These are phyloP conservation scores for Fragaria ananassa DNA, from an alignment of 306 rosid genomes.

Conservation along the genomic window DNA sequence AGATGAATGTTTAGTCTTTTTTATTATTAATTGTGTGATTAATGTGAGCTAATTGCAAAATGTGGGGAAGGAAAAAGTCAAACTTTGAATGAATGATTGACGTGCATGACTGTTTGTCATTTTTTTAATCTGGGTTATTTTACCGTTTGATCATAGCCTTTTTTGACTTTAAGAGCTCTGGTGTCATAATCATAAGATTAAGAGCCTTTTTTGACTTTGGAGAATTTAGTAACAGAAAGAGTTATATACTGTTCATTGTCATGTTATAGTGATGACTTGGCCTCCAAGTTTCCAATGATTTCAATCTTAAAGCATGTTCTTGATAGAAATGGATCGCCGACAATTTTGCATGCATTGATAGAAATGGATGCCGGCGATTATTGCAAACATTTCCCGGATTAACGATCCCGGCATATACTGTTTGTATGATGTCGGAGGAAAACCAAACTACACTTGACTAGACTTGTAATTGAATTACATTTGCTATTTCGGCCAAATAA, in stretches of 20 bases:
- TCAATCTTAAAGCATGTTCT: background rate
- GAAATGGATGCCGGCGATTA: background rate
- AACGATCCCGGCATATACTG: background rate
- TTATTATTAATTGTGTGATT: background rate
- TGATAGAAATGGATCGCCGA: background rate
- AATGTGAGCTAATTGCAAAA: background rate
- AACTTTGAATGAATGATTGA: constrained; percentile 1
- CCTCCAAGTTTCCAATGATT: background rate
- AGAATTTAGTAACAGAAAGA: background rate
- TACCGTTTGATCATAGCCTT: background rate
- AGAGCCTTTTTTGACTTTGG: constrained; percentile 1
- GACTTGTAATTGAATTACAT: background rate
- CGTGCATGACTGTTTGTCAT: background rate
- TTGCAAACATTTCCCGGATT: background rate
- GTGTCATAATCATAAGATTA: background rate
- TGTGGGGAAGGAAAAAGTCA: background rate
- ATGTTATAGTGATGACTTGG: background rate
- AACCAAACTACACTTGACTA: background rate
- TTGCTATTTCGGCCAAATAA: background rate
- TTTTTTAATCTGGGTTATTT: background rate
- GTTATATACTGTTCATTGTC: background rate
- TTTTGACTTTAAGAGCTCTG: background rate
- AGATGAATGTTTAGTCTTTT: background rate
- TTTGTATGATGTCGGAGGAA: background rate
- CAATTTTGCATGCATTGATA: no score